These are phyloP conservation scores for Arthrocladium fulminans DNA, from an alignment of 2,329 filamentous ascomycete species.

Conservation along the genomic window DNA sequence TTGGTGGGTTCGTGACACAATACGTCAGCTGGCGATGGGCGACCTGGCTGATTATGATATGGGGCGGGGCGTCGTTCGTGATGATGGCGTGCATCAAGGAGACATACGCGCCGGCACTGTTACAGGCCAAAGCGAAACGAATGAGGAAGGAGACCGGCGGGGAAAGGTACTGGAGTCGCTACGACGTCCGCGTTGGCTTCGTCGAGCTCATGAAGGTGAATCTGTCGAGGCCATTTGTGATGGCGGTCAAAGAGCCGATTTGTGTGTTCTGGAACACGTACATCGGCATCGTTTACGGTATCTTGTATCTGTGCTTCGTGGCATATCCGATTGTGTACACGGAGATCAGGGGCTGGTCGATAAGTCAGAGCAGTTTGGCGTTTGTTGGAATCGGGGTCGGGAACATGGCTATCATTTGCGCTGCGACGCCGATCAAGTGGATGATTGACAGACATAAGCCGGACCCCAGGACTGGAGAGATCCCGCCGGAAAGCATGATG, in stretches of 20 bases:
- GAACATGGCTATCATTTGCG: slow-evolving; percentile 42
- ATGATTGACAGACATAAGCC: slow-evolving; percentile 68
- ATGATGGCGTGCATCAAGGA: slow-evolving; percentile 57
- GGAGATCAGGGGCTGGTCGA: slow-evolving; percentile 64
- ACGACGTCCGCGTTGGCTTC: slow-evolving; percentile 63
- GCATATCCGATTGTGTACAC: slow-evolving; percentile 80
- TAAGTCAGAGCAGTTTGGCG: slow-evolving; percentile 64
- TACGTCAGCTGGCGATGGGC: slow-evolving; percentile 78
- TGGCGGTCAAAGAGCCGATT: slow-evolving; percentile 75
- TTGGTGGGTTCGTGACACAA: slow-evolving; percentile 68
- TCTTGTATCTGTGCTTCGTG: slow-evolving; percentile 83
- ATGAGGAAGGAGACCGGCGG: slow-evolving; percentile 62
- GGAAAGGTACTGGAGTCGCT: slow-evolving; percentile 66
- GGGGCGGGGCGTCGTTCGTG: slow-evolving; percentile 53
- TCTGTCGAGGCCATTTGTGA: slow-evolving; percentile 65
- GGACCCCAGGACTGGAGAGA: slow-evolving; percentile 40
- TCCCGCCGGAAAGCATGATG: slow-evolving; percentile 71
- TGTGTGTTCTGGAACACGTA: slow-evolving; percentile 69
- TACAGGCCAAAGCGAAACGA: slow-evolving; percentile 57
- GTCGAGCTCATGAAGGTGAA: slow-evolving; percentile 62
- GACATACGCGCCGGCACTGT: slow-evolving; percentile 64
- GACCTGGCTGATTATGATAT: slow-evolving; percentile 70
- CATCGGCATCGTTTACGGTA: slow-evolving; percentile 67
- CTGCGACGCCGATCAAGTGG: slow-evolving; percentile 61
- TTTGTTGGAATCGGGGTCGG: slow-evolving; percentile 65